Evolutionary conservation across 2,329 filamentous ascomycete genomes (phyloP).

Genomic region (Lachnellula subtilissima): DNA sequence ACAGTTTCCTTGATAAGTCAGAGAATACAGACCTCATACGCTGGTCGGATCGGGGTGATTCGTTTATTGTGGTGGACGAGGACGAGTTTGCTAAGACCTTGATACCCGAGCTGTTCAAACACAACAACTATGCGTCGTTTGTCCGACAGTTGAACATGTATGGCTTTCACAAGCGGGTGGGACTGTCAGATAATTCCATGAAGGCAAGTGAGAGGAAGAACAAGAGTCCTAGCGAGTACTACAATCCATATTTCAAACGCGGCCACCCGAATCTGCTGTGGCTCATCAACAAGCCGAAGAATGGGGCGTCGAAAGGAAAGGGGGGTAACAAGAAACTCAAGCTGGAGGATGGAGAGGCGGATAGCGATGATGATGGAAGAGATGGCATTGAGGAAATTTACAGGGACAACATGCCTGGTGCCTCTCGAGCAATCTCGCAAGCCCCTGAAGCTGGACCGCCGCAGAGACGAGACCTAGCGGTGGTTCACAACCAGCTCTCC

Average conservation of each 20-base stretch:
- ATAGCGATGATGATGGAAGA: slow-evolving; percentile 64
- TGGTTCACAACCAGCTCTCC: slow-evolving; percentile 74
- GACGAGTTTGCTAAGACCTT: slow-evolving; percentile 76
- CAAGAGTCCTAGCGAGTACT: slow-evolving; percentile 97
- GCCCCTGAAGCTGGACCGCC: slow-evolving; percentile 39
- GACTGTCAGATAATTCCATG: slow-evolving; percentile 95
- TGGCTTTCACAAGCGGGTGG: slow-evolving; percentile 66
- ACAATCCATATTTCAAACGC: slow-evolving; percentile 91
- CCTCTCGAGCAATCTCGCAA: slow-evolving; percentile 31
- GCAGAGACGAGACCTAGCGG: slow-evolving; percentile 68
- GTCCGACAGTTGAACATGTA: slow-evolving; percentile 68
- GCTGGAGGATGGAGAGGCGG: slow-evolving; percentile 59
- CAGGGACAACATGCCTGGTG: slow-evolving; percentile 41
- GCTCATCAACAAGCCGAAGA: slow-evolving; percentile 94
- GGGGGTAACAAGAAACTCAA: slow-evolving; percentile 48
- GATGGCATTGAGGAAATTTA: slow-evolving; percentile 32
- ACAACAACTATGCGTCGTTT: slow-evolving; percentile 75
- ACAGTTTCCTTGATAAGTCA: slow-evolving; percentile 84
- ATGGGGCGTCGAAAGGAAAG: slow-evolving; percentile 54
- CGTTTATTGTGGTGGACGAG: slow-evolving; percentile 94
- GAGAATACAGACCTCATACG: slow-evolving; percentile 93
- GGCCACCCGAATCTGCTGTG: slow-evolving; percentile 89
- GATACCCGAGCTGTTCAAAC: slow-evolving; percentile 73
- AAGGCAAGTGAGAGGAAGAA: slow-evolving; percentile 94
- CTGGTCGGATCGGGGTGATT: slow-evolving; percentile 95